These are phyloP conservation scores for Ustilago xerochloae DNA, from an alignment of 1,284 basidiomycete species.

Conservation along the genomic window DNA sequence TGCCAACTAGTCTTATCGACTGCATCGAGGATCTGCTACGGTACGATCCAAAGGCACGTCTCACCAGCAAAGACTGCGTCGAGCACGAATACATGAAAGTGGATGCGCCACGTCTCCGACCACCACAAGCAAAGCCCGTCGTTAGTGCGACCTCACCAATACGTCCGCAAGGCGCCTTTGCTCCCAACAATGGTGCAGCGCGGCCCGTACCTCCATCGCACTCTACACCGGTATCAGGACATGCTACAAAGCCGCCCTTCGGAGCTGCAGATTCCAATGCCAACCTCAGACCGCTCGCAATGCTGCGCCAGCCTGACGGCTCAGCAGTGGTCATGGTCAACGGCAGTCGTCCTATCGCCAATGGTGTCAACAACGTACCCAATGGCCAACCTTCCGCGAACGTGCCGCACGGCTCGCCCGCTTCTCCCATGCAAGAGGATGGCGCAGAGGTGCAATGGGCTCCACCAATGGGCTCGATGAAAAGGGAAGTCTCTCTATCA, in stretches of 20 bases:
- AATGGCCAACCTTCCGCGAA: slow-evolving; percentile 1
- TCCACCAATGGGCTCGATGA: slow-evolving; percentile 15
- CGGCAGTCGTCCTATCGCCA: slow-evolving; percentile 7
- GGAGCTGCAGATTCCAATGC: slow-evolving; percentile 43
- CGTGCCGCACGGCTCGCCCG: slow-evolving; percentile 15
- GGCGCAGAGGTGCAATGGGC: slow-evolving; percentile 46
- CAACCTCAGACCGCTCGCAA: slow-evolving; percentile 35
- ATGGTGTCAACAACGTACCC: not conserved
- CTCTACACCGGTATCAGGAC: slow-evolving; percentile 42
- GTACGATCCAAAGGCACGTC: slow-evolving; percentile 86
- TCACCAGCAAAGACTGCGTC: slow-evolving; percentile 87
- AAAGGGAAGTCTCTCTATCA: slow-evolving; percentile 34
- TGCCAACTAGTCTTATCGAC: slow-evolving; percentile 84
- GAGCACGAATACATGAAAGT: slow-evolving; percentile 86
- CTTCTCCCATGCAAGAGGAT: slow-evolving; percentile 54
- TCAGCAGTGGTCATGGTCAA: slow-evolving; percentile 27
- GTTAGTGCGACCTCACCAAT: slow-evolving; percentile 44
- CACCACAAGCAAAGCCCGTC: slow-evolving; percentile 48
- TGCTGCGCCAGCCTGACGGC: slow-evolving; percentile 36
- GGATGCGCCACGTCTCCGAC: slow-evolving; percentile 71
- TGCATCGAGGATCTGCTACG: slow-evolving; percentile 91
- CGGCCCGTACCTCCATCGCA: slow-evolving; percentile 51
- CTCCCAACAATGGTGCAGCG: slow-evolving; percentile 4
- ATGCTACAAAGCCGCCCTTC: slow-evolving; percentile 38
- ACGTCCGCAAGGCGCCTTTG: slow-evolving; percentile 18